Evolutionary conservation across 345 rosid species (phyloP).

Genomic region (Trapa bicornis): DNA sequence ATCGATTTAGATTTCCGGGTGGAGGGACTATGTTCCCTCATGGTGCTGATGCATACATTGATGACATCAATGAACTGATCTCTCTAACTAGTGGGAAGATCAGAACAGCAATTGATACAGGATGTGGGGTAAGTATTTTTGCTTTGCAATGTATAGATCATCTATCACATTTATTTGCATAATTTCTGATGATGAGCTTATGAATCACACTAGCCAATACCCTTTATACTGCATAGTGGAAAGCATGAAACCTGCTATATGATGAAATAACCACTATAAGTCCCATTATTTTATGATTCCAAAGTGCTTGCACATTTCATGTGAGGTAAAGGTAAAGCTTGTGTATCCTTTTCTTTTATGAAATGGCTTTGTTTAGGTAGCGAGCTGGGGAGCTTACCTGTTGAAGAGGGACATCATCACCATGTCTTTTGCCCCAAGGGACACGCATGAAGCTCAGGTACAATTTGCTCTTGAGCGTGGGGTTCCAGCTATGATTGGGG

Average conservation of each 20-base stretch:
- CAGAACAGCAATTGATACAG: conserved; percentile 90
- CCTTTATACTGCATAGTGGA: neutral
- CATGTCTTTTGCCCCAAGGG: conserved; percentile 93
- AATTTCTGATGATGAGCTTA: too few relatives aligned
- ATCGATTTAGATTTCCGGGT: conserved; percentile 88
- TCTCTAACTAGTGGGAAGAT: conserved; percentile 65
- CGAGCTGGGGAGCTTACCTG: conserved; percentile 93
- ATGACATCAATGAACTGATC: conserved; percentile 61
- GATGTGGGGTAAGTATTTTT: conserved; percentile 71
- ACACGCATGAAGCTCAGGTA: conserved; percentile 95
- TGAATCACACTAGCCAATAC: too few relatives aligned
- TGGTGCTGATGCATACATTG: conserved; percentile 93
- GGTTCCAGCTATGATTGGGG: conserved; percentile 85
- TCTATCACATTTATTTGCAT: too few relatives aligned
- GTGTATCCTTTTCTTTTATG: neutral
- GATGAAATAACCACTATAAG: neutral
- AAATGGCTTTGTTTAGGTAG: conserved; percentile 44
- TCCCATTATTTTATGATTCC: neutral
- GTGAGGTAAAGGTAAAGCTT: neutral
- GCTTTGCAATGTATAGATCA: neutral
- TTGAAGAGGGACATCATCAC: conserved; percentile 64
- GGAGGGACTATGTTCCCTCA: conserved; percentile 95
- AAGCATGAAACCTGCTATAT: too few relatives aligned
- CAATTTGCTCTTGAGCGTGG: conserved; percentile 95
- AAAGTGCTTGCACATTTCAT: neutral